Evolutionary conservation across 1,284 basidiomycete species (phyloP).

Genomic region (Schizophyllum amplum): DNA sequence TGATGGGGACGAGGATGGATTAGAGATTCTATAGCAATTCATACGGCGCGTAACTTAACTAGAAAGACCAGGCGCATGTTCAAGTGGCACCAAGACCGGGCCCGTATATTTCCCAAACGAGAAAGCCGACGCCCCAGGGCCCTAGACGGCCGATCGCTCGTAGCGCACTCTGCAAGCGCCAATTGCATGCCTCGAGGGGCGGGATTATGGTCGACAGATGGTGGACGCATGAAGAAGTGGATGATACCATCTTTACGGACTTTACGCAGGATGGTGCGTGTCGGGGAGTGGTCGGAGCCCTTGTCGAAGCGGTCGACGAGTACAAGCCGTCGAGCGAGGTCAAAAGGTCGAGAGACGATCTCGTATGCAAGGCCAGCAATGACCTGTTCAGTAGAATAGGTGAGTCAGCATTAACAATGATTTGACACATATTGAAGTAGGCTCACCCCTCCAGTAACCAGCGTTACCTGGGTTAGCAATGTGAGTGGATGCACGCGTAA

Average conservation of each 20-base stretch:
- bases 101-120: slow-evolving; percentile 69
- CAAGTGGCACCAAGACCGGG: slow-evolving; percentile 28
- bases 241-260: slow-evolving; percentile 41
- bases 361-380: slow-evolving; percentile 68
- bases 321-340: slow-evolving; percentile 49
- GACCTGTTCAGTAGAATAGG: slow-evolving; percentile 29
- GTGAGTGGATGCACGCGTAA: neutral
- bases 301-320: slow-evolving; percentile 34
- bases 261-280: slow-evolving; percentile 29
- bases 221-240: neutral
- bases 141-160: slow-evolving; percentile 67
- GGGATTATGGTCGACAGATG: slow-evolving; percentile 8
- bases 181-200: slow-evolving; percentile 7
- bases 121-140: slow-evolving; percentile 73
- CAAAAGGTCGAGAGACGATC: slow-evolving; percentile 59
- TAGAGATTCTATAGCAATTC: neutral
- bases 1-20: neutral
- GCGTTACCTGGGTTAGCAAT: slow-evolving; percentile 23
- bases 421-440: too few species aligned
- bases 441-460: slow-evolving; percentile 62
- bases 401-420: too few species aligned
- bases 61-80: neutral
- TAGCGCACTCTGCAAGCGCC: slow-evolving; percentile 36
- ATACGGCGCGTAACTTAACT: neutral
- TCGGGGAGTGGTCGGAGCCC: slow-evolving; percentile 15